Percentiles rank a stretch among this genome's conserved stretches.
phyloP scores from a whole-genome alignment of 2,329 filamentous ascomycete genomes.

The Calonectria honghensis region DNA sequence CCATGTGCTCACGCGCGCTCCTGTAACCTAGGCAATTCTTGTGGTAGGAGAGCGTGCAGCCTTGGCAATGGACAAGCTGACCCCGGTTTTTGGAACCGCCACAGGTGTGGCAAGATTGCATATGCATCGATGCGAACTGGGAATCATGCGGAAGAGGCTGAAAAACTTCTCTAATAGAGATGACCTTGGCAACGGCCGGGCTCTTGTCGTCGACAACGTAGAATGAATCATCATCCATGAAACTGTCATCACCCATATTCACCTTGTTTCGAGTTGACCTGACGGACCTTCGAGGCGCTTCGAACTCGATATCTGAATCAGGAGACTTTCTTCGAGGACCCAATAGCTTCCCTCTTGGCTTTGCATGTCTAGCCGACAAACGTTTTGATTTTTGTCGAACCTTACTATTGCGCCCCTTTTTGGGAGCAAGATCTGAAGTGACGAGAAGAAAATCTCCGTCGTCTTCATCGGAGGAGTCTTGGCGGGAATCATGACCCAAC shows the following conservation, averaged over 20 bases:
- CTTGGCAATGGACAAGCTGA: constrained; percentile 89
- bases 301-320: constrained; percentile 72
- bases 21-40: constrained; percentile 87
- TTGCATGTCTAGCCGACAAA: constrained; percentile 42
- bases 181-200: constrained; percentile 70
- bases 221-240: constrained; percentile 76
- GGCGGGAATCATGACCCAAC: constrained; percentile 55
- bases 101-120: constrained; percentile 83
- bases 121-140: constrained; percentile 82
- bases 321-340: constrained; percentile 51
- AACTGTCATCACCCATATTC: constrained; percentile 71
- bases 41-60: constrained; percentile 90
- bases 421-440: constrained; percentile 60
- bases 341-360: constrained; percentile 30
- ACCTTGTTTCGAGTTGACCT: constrained; percentile 66
- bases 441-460: constrained; percentile 61
- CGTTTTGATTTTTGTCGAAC: constrained; percentile 50
- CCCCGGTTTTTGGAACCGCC: constrained; percentile 69
- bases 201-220: constrained; percentile 69
- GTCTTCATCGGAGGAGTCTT: constrained; percentile 56
- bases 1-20: constrained; percentile 86
- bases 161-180: constrained; percentile 85
- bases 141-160: constrained; percentile 75
- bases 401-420: constrained; percentile 50
- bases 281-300: constrained; percentile 69